These are phyloP conservation scores for Macrophomina pseudophaseolina DNA, from an alignment of 2,329 filamentous ascomycete species.

Conservation along the genomic window DNA sequence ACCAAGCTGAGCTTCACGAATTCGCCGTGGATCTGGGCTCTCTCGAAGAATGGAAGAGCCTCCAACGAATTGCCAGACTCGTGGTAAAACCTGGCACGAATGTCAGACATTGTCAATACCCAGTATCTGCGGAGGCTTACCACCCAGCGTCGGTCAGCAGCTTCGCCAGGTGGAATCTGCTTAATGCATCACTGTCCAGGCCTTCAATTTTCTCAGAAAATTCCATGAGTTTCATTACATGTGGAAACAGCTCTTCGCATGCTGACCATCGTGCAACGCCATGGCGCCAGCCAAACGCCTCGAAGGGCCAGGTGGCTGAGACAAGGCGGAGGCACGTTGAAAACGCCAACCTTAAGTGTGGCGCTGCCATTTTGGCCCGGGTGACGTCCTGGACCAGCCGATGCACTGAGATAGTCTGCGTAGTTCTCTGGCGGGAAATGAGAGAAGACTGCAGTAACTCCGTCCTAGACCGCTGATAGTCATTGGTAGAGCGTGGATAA, in stretches of 20 bases:
- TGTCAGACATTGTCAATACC: neutral
- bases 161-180: neutral
- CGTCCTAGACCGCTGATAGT: conserved; percentile 24
- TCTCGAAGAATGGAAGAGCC: conserved; percentile 23
- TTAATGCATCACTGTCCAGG: neutral
- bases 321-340: conserved; percentile 24
- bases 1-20: neutral
- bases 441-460: conserved; percentile 26
- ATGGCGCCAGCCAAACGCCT: conserved; percentile 30
- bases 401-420: neutral
- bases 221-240: conserved; percentile 26
- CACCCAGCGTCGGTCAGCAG: neutral
- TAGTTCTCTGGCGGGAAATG: neutral
- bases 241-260: conserved; percentile 31
- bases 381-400: neutral
- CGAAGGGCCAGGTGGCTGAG: conserved; percentile 29
- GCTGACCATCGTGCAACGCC: conserved; percentile 27
- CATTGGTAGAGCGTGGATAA: conserved; percentile 8
- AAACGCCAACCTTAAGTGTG: neutral
- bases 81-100: conserved; percentile 30
- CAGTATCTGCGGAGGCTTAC: neutral
- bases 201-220: conserved; percentile 6
- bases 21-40: conserved; percentile 21
- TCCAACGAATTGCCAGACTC: conserved; percentile 28
- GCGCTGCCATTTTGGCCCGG: neutral